A percentile compares a stretch with the other conserved stretches of the same genome.
These are phyloP conservation scores for Nematodospora anomalae DNA, from an alignment of 1,139 yeast genomes.

Conservation along the genomic window DNA sequence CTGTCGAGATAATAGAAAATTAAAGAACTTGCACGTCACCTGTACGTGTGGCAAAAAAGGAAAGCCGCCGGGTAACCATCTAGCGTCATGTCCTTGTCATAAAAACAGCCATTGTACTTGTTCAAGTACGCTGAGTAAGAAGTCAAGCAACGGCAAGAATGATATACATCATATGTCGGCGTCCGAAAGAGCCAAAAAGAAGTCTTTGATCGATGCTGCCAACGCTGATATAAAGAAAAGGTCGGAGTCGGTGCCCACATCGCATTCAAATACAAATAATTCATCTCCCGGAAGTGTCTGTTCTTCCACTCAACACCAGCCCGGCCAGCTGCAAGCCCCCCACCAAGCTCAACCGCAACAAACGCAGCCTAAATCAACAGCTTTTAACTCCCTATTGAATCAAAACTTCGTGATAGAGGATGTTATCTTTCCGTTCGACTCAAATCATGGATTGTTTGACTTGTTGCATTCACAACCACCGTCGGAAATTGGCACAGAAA, in stretches of 20 bases:
- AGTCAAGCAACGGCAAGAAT: constrained; percentile 15
- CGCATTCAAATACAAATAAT: constrained; percentile 9
- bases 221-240: constrained; percentile 19
- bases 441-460: constrained; percentile 30
- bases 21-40: constrained; percentile 65
- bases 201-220: constrained; percentile 24
- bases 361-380: constrained; percentile 1
- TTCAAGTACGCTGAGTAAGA: constrained; percentile 30
- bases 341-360: constrained; percentile 5
- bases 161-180: constrained; percentile 17
- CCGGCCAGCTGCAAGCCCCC: constrained; percentile 3
- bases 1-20: constrained; percentile 77
- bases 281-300: constrained; percentile 12
- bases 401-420: constrained; percentile 36
- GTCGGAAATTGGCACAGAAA: constrained; percentile 6
- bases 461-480: constrained; percentile 21
- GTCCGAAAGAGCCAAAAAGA: constrained; percentile 31
- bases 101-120: constrained; percentile 62
- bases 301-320: constrained; percentile 6
- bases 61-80: constrained; percentile 45
- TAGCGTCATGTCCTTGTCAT: constrained; percentile 56
- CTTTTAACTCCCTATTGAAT: constrained; percentile 4
- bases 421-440: constrained; percentile 32
- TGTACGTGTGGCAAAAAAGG: constrained; percentile 72
- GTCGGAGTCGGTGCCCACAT: constrained; percentile 7